These are phyloP conservation scores for Psilocybe sp. DNA, from an alignment of 768 basidiomycete genomes.

Conservation along the genomic window DNA sequence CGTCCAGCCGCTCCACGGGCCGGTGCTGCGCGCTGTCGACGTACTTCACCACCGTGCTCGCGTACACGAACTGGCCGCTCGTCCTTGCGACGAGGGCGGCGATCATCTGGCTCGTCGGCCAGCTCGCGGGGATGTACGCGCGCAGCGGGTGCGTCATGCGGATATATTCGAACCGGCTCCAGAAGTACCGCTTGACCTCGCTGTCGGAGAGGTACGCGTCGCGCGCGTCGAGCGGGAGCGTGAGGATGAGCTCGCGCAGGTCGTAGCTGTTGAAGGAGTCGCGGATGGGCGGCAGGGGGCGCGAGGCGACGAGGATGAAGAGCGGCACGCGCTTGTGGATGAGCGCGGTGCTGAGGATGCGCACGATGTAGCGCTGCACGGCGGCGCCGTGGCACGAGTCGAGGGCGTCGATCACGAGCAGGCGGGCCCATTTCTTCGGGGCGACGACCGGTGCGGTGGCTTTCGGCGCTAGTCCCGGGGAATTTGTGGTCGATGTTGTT, in stretches of 20 bases:
- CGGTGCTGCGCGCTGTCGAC: conserved; percentile 23
- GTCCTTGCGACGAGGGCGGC: conserved; percentile 17
- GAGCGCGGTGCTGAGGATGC: conserved; percentile 23
- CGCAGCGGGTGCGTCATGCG: conserved; percentile 20
- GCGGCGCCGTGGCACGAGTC: conserved; percentile 25
- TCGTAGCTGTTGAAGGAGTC: conserved; percentile 27
- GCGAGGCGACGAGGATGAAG: conserved; percentile 25
- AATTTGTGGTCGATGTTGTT: no score
- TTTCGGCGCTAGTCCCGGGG: not conserved
- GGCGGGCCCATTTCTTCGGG: conserved; percentile 19
- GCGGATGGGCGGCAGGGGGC: conserved; percentile 26
- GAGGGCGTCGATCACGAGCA: conserved; percentile 24
- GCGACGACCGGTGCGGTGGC: not conserved
- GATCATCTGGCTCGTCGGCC: conserved; percentile 18
- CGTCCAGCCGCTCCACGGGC: conserved; percentile 23
- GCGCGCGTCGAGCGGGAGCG: conserved; percentile 17
- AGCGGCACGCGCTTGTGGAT: conserved; percentile 21
- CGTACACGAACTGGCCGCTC: conserved; percentile 27
- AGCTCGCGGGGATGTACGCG: conserved; percentile 19
- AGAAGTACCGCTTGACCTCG: conserved; percentile 22
- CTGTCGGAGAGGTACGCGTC: conserved; percentile 21
- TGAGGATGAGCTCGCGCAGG: conserved; percentile 21
- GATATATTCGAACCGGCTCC: conserved; percentile 21
- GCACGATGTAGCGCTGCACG: conserved; percentile 25
- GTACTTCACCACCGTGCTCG: conserved; percentile 23